Base-by-base conservation (phyloP, 108 stramenopile genomes). In the Skeletonema menzelii region DNA sequence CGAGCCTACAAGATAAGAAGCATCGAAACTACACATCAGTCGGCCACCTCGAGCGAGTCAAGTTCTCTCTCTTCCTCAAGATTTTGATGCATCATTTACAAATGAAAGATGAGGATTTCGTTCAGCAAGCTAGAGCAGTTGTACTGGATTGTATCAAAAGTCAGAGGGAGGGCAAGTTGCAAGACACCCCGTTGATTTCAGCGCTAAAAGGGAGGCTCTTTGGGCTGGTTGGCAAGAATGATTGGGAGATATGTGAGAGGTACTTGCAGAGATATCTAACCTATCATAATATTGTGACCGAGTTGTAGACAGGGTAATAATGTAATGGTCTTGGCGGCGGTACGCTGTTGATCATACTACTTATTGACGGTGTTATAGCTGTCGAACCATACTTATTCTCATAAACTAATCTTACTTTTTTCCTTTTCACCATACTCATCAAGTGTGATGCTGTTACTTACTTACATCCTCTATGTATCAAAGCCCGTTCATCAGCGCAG, bases 171-270 rank as follows among this genome's bases (percentile, higher is more conserved):
- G 73, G 73, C 7, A 49, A 61, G 22, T 58, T 75, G 22, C 56
- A 67, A 75, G 73, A 55, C 7, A 66, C 65, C 24, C 73, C 73
- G 58, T 35, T 75, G 8, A 75, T 67, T 38, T 75, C 73, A 8
- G 73, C 65, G 2, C 11, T 75, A 32, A 66, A 60, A 49, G 73
- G 73, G 14, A 56, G 73, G n/a, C 58, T 75, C 35, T 75, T 34
- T 53, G 73, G 73, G 14, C 55, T 75, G 44, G 65, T 67, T 0
- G 73, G 73, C 15, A 37, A 30, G 28, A 28, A 62, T 60, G 59
- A 34, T 7, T 60, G 59, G 59, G 59, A 60, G 5, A 19, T 20
- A 1, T 34, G 59, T 11, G 31, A 60, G 59, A 30, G 27, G 8
- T 32, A 31, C 10, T 12, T 60, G 12, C 31, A 60, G 17, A 26